Evolutionary conservation across 23 red algal species (phyloP), one percentile per base, ranked within the genome.

Genomic region (Gracilaria vermiculophylla): DNA sequence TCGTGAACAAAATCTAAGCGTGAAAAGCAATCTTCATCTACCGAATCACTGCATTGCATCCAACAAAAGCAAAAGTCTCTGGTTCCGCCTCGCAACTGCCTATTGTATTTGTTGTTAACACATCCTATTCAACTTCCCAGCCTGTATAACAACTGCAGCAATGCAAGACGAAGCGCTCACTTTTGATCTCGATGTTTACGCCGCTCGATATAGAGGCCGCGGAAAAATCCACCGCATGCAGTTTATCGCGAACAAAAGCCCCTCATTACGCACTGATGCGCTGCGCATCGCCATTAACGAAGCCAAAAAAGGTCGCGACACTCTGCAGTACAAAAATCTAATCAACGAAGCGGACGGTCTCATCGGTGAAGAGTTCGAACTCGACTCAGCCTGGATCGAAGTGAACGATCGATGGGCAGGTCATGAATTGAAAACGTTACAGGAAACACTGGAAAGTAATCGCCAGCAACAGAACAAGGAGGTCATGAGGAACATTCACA

Each of bases 111-210:
- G 12, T 12, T 47, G 43, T 47, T 12, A 16, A 54, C 52, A 54
- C 45, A 10, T 49, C 45, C 7, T 54, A 54, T 54, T 21, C 8
- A 7, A 3, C 52, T 54, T 17, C n/a, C 20, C 5, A 54, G 52
- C 5, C 5, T 47, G 6, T 47, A 5, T 12, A 8, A 5, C 43
- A 12, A 12, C 43, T 12, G 43, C 27, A 60, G 16, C 7, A 25
- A 79, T 79, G 76, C 31, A 79, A 39, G 76, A 79, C 49, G 76
- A 57, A 23, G 53, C 36, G 6, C 76, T 60, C 69, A 48, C 66
- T 27, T 88, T 94, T 48, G 94, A 96, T 56, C 28, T 96, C 34
- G 94, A 96, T 40, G 90, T 65, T 1, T 96, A 91, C 55, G 87
- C 87, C 37, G 51, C 86, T 13, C 82, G 86, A 23, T 96, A 96